Base-by-base conservation (phyloP, 495 filamentous ascomycete genomes). In the Jackrogersella minutella region DNA sequence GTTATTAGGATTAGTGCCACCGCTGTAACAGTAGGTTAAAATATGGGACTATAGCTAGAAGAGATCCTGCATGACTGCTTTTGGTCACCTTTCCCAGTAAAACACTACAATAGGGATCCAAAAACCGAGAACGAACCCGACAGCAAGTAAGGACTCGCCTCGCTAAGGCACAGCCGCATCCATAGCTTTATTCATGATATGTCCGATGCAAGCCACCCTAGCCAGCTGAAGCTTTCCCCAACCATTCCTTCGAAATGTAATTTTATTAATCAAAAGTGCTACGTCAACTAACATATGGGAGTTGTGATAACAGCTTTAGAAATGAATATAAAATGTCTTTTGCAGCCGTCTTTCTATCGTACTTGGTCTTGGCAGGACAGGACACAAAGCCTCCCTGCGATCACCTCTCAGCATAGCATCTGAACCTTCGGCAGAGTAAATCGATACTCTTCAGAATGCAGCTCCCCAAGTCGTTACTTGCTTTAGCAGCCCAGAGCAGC, bases 261-360 rank as follows among this genome's bases (percentile, higher is more conserved):
- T 52, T 13, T 52, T 24, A 36, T 36, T 33, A 19, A 5, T 33
- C 49, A 5, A 10, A 2, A 9, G 17, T 7, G 19, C 16, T 7
- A 24, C 49, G 49, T 21, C 3, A 34, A 3, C 5, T 52, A 36
- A 2, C 10, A 52, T 24, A 17, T 16, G 22, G 31, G 16, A 36
- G 5, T 22, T n/a, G 9, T 36, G 10, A 52, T 2, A 3, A 36
- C 24, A 24, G 17, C 16, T 21, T 24, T 21, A 19, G 6, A 24
- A 36, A 52, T 52, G 0, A 52, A 33, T 63, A 63, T 63, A 63
- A 63, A 63, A 63, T 63, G 59, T 37, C 50, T 49, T 31, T 6
- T n/a, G 13, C 41, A 33, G 11, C 10, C 59, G 40, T 5, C 17
- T 56, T 13, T 31, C 9, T 40, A 13, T 39, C 28, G 14, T 19